Evolutionary conservation across 257 asterid species (phyloP).

Genomic region (Ocimum tenuiflorum): DNA sequence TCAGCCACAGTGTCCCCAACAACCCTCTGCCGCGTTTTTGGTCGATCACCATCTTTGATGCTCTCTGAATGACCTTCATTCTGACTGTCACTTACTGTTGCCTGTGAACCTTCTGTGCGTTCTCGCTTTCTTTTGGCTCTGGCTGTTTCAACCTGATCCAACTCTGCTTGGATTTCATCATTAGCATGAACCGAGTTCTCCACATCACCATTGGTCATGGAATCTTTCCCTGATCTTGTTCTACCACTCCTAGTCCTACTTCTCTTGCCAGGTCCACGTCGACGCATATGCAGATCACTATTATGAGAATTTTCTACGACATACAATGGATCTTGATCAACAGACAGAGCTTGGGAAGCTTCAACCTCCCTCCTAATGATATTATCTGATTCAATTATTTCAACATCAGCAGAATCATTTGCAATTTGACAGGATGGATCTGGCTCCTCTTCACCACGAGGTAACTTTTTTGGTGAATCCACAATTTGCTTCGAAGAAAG

Average conservation of each 20-base stretch:
- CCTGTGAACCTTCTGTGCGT: conserved; percentile 35
- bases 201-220: conserved; percentile 41
- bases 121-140: conserved; percentile 57
- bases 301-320: conserved; percentile 39
- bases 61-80: conserved; percentile 69
- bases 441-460: conserved; percentile 35
- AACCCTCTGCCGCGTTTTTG: conserved; percentile 62
- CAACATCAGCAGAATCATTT: conserved; percentile 50
- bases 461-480: conserved; percentile 28
- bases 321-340: conserved; percentile 30
- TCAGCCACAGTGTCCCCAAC: conserved; percentile 27
- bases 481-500: conserved; percentile 18
- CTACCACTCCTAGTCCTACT: conserved; percentile 34
- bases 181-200: conserved; percentile 40
- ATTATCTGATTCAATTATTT: conserved; percentile 39
- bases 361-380: conserved; percentile 35
- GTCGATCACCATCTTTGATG: conserved; percentile 46
- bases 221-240: conserved; percentile 32
- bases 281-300: conserved; percentile 29
- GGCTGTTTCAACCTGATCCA: conserved; percentile 37
- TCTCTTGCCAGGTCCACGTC: conserved; percentile 32
- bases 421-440: conserved; percentile 39
- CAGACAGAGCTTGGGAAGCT: conserved; percentile 39
- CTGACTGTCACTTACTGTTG: conserved; percentile 53
- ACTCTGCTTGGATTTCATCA: conserved; percentile 52